phyloP scores from a whole-genome alignment of 1,139 yeast species.

The Magnusiomyces sp. region DNA sequence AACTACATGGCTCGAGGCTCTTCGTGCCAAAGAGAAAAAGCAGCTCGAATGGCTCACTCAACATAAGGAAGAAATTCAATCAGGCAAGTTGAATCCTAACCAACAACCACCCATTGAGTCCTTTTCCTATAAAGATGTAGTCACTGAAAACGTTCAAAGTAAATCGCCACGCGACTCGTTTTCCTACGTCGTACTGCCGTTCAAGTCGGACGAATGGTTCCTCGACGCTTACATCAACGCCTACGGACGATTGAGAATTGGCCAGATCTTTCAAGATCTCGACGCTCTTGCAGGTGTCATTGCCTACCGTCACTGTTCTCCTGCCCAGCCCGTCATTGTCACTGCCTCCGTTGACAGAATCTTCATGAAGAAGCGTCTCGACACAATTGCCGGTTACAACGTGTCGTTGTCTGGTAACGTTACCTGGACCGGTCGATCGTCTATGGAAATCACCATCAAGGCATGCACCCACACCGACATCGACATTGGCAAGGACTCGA shows the following conservation, averaged over 20 bases:
- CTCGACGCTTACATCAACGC: slow-evolving; percentile 86
- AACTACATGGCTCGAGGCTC: slow-evolving; percentile 75
- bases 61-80: slow-evolving; percentile 17
- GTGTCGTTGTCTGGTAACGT: slow-evolving; percentile 80
- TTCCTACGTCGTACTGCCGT: slow-evolving; percentile 64
- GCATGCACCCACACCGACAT: slow-evolving; percentile 65
- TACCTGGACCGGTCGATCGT: slow-evolving; percentile 88
- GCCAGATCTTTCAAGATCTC: slow-evolving; percentile 84
- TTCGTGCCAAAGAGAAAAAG: slow-evolving; percentile 65
- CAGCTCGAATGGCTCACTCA: slow-evolving; percentile 46
- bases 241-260: slow-evolving; percentile 79
- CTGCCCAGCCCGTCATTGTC: slow-evolving; percentile 87
- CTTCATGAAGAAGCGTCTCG: slow-evolving; percentile 77
- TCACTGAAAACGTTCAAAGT: slow-evolving; percentile 59
- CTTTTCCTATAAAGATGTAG: slow-evolving; percentile 47
- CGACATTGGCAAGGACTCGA: slow-evolving; percentile 26
- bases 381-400: slow-evolving; percentile 65
- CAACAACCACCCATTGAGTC: slow-evolving; percentile 27
- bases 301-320: slow-evolving; percentile 78
- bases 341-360: slow-evolving; percentile 92
- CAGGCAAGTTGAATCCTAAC: slow-evolving; percentile 11
- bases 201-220: slow-evolving; percentile 73
- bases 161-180: slow-evolving; percentile 71
- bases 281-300: slow-evolving; percentile 86
- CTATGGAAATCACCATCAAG: slow-evolving; percentile 89